Evolutionary conservation across 768 basidiomycete species (phyloP), one percentile per base, ranked within the genome.

Genomic region (Lactarius vividus): DNA sequence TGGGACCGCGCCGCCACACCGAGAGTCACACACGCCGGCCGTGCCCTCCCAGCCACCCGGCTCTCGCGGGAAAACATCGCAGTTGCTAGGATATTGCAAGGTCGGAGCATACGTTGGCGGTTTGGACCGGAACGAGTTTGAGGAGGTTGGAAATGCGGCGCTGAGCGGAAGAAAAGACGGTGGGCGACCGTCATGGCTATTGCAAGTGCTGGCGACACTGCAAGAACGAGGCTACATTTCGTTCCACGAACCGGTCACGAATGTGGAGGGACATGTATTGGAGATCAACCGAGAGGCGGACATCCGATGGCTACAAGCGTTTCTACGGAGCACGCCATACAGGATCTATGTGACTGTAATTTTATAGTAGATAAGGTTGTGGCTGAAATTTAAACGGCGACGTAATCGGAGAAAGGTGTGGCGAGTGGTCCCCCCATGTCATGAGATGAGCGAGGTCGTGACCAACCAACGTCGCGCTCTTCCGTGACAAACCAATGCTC

Each of bases 401-500:
- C n/a, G 13, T 13, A 57, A 63, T 55, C 62, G 60, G 62, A 60
- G 59, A 26, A 10, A 18, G 4, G 15, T 9, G 66, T 64, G 55
- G 54, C 33, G 31, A 26, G 40, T 26, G 35, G 18, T 6, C 20
- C 20, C 39, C 2, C 7, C 28, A 40, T 54, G 57, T 61, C 64
- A 58, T 62, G 64, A 69, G 66, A 61, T 46, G 33, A 33, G 0
- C 60, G 18, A 26, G 46, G 55, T 56, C 59, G 67, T 70, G 69
- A 70, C 69, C 66, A 56, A 70, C 69, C 66, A 56, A 60, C 69
- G 66, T 66, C 69, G 59, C 63, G 66, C 62, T 57, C 73, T 53
- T 65, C 69, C 53, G 54, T 76, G 63, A 71, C 75, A 65, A 74
- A 72, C 68, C 68, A 61, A 71, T 57, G 73, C 73, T 68, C 72